Percentiles rank a stretch among this genome's conserved stretches.
phyloP scores from a whole-genome alignment of 768 basidiomycete species.

The Lentinula detonsa region DNA sequence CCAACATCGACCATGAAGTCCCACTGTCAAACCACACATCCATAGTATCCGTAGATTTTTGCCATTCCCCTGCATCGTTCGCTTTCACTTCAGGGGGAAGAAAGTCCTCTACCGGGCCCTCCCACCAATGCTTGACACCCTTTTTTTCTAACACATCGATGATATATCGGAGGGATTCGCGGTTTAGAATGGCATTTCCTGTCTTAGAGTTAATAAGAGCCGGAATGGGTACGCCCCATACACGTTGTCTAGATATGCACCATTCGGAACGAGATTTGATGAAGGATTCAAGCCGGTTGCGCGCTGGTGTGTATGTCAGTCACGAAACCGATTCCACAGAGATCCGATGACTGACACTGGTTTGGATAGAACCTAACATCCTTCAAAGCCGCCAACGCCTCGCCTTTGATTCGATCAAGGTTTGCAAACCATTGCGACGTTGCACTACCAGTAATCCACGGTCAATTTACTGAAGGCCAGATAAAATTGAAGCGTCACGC shows the following conservation, averaged over 20 bases:
- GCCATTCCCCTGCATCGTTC: constrained; percentile 36
- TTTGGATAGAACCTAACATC: constrained; percentile 73
- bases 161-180: constrained; percentile 67
- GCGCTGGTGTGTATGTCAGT: constrained; percentile 41
- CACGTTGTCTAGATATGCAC: constrained; percentile 97
- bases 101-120: constrained; percentile 78
- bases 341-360: constrained; percentile 41
- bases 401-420: constrained; percentile 74
- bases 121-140: constrained; percentile 89
- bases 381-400: constrained; percentile 64
- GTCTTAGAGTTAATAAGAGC: constrained; percentile 65
- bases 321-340: background rate
- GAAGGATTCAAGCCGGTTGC: constrained; percentile 84
- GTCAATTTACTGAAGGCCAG: background rate
- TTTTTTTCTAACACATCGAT: constrained; percentile 64
- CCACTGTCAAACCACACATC: constrained; percentile 99
- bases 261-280: constrained; percentile 89
- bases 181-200: constrained; percentile 58
- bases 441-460: constrained; percentile 43
- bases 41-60: constrained; percentile 91
- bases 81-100: constrained; percentile 58
- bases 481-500: constrained; percentile 17
- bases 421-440: constrained; percentile 99
- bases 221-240: constrained; percentile 97
- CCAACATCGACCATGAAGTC: constrained; percentile 83